Base-by-base conservation (phyloP, 257 asterid genomes). In the Lantana camara region DNA sequence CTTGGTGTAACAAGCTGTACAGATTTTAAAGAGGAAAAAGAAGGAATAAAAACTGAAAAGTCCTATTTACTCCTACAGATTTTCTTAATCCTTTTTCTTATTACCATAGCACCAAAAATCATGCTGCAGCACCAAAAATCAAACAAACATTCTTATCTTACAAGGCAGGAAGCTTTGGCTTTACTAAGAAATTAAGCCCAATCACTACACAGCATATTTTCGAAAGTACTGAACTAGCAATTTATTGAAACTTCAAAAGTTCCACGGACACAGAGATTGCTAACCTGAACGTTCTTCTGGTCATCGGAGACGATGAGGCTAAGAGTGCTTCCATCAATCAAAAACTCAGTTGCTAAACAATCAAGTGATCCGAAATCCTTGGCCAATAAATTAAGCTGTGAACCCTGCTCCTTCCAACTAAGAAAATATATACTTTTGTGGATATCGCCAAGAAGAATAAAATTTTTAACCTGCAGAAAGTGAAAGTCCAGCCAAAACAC, bases 231-330 rank as follows among this genome's bases (percentile, higher is more conserved):
- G 23, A 41, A 38, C 7, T 3, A 22, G 34, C 49, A 59, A 42
- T 22, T 54, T 14, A 49, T 34, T 7, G 22, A 41, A 14, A 44
- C 66, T 46, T 65, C 23, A 55, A 62, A 45, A 30, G 19, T 10
- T 41, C 29, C 15, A 38, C 5, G 27, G 21, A 37, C 32, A 40
- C 20, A 63, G 20, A 54, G 62, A 32, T 16, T 19, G 59, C 68
- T n/a, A 77, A 92, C 98, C 98, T 93, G 99, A 61, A 93, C 89
- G 75, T 93, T 93, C 79, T 90, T 93, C 75, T 93, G 97, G 51
- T 93, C 95, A 77, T 93, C 99, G 52, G 99, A 90, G 73, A 93
- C 99, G 52, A 77, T 74, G 60, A 93, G 99, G 75, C 97, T 90
- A 62, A 93, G 96, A 3, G 96, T 93, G 79, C 93, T 90, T 73